These are phyloP conservation scores for Canna indica DNA, from an alignment of 176 grass and related monocot species.

Conservation along the genomic window DNA sequence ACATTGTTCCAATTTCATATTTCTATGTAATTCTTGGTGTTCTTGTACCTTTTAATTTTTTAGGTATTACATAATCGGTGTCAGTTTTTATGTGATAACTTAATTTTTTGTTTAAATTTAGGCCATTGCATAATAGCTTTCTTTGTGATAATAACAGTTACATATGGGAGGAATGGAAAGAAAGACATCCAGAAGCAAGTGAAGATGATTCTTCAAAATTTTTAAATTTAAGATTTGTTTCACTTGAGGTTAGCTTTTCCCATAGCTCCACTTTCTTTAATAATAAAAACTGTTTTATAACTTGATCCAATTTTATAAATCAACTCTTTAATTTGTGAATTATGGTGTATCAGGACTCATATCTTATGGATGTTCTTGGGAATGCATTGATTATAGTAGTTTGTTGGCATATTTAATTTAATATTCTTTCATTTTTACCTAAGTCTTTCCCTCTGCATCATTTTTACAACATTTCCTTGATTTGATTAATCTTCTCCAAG, in stretches of 20 bases:
- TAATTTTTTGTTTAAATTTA: neutral
- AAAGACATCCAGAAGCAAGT: constrained; percentile 58
- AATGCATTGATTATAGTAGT: neutral
- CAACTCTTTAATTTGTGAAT: neutral
- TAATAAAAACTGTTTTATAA: neutral
- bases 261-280: neutral
- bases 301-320: neutral
- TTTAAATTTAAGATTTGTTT: constrained; percentile 79
- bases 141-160: constrained; percentile 49
- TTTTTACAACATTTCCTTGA: too few relatives aligned
- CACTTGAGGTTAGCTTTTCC: constrained; percentile 67
- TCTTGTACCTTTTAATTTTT: too few relatives aligned
- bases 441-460: too few relatives aligned
- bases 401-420: neutral
- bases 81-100: neutral
- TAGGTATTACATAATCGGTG: too few relatives aligned
- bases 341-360: neutral
- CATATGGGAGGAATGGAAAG: constrained; percentile 98
- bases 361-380: neutral
- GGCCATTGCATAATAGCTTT: neutral
- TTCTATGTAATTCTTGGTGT: too few relatives aligned
- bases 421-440: neutral
- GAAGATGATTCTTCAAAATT: constrained; percentile 58
- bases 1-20: too few relatives aligned
- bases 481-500: neutral